A percentile compares a stretch with the other conserved stretches of the same genome.
These are phyloP conservation scores for Phialemoniopsis sp. DNA, from an alignment of 2,329 filamentous ascomycete species.

Conservation along the genomic window DNA sequence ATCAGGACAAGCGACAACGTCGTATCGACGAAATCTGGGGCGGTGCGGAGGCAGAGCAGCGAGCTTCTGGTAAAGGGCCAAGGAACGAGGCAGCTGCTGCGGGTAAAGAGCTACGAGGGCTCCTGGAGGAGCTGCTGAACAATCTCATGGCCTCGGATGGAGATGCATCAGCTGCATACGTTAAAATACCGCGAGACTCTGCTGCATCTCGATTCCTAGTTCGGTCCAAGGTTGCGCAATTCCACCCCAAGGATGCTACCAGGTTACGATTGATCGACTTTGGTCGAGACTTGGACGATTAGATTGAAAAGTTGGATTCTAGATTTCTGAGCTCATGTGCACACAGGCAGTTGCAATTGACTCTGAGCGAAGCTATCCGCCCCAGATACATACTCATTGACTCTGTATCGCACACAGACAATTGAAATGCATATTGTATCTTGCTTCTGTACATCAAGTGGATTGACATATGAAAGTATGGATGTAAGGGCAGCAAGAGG, in stretches of 20 bases:
- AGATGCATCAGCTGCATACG: slow-evolving; percentile 52
- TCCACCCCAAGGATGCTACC: slow-evolving; percentile 60
- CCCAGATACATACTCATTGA: too few species aligned
- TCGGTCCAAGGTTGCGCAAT: slow-evolving; percentile 61
- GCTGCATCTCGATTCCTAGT: slow-evolving; percentile 61
- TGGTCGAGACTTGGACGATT: slow-evolving; percentile 58
- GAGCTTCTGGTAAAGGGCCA: slow-evolving; percentile 8
- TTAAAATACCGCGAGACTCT: slow-evolving; percentile 54
- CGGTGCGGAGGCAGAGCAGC: slow-evolving; percentile 11
- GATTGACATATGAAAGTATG: too few species aligned
- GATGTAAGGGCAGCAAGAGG: too few species aligned
- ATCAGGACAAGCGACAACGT: slow-evolving; percentile 50
- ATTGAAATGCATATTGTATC: too few species aligned
- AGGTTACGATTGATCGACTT: slow-evolving; percentile 59
- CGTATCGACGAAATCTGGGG: slow-evolving; percentile 65
- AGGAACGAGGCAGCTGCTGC: slow-evolving; percentile 46
- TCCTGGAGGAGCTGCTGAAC: slow-evolving; percentile 60
- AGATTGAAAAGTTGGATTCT: slow-evolving; percentile 5
- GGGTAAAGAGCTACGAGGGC: slow-evolving; percentile 51
- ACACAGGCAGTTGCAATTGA: too few species aligned
- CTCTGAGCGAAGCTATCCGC: too few species aligned
- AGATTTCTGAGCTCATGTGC: too few species aligned
- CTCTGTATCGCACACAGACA: too few species aligned
- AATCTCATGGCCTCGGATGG: slow-evolving; percentile 49
- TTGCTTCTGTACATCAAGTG: too few species aligned